phyloP scores from a whole-genome alignment of 495 filamentous ascomycete genomes.

The Xylaria bambusicola region DNA sequence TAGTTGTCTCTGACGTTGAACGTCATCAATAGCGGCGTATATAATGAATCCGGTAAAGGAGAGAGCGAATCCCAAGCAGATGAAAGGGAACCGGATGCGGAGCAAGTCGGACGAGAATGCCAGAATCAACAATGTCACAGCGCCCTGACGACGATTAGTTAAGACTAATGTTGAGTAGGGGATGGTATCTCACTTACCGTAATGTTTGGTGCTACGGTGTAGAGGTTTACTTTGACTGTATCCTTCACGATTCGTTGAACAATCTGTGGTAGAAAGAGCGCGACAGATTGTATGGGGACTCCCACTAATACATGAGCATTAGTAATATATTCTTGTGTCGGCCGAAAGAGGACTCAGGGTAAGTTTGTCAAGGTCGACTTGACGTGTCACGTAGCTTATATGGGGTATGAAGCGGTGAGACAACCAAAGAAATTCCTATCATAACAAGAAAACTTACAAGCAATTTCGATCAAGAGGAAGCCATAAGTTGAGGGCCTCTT shows the following conservation, averaged over 20 bases:
- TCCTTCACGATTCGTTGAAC: conserved; percentile 62
- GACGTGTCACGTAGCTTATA: neutral
- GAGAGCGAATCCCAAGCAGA: conserved; percentile 70
- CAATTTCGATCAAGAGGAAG: conserved; percentile 67
- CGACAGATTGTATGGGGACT: conserved; percentile 71
- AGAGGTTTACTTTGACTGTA: conserved; percentile 72
- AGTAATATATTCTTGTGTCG: neutral
- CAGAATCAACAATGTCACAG: conserved; percentile 67
- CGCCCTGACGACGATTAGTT: conserved; percentile 48
- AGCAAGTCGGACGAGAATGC: conserved; percentile 67
- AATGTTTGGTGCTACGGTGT: conserved; percentile 73
- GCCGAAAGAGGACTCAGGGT: too few species aligned
- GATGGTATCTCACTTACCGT: conserved; percentile 29
- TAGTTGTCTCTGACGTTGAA: conserved; percentile 56
- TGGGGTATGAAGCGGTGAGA: too few species aligned
- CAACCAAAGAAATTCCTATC: conserved; percentile 8
- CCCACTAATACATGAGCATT: conserved; percentile 58
- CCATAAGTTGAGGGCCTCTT: conserved; percentile 62
- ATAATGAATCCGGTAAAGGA: conserved; percentile 78
- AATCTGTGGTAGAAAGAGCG: conserved; percentile 75
- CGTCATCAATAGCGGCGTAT: conserved; percentile 65
- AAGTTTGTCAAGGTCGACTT: neutral
- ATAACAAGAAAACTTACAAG: conserved; percentile 8
- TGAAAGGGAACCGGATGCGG: conserved; percentile 70
- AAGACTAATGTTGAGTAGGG: conserved; percentile 14